Percentiles rank a stretch among this genome's conserved stretches.
Conservation (phyloP, 2,329 filamentous ascomycete species). For the Fusarium udum region DNA sequence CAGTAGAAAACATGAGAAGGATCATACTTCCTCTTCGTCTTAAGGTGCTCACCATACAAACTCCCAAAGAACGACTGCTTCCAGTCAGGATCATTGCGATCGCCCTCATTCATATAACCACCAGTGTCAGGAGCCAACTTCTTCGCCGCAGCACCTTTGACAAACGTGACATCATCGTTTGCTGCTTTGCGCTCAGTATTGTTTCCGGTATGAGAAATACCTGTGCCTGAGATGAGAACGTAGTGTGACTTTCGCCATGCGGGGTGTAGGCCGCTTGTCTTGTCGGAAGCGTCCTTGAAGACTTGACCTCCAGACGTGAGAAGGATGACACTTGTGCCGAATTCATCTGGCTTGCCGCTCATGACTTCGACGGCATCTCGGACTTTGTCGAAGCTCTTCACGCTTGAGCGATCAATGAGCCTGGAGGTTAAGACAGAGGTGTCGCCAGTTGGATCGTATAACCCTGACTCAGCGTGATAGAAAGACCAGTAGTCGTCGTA, state of each 20-base stretch:
- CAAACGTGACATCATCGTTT: constrained; percentile 5
- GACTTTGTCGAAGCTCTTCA: neutral
- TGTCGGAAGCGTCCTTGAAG: constrained; percentile 18
- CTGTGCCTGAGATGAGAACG: neutral
- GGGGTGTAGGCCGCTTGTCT: neutral
- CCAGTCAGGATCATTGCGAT: constrained; percentile 26
- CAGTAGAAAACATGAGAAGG: constrained; percentile 26
- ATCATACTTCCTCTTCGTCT: constrained; percentile 25
- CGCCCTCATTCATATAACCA: constrained; percentile 25
- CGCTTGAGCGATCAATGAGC: constrained; percentile 7
- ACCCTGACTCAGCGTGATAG: constrained; percentile 11
- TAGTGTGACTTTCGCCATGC: constrained; percentile 27
- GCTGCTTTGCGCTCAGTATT: constrained; percentile 5
- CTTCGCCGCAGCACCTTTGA: constrained; percentile 23
- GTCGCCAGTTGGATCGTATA: constrained; percentile 8
- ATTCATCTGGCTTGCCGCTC: constrained; percentile 16
- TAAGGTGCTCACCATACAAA: constrained; percentile 3
- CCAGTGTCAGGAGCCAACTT: constrained; percentile 25
- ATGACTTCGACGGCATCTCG: constrained; percentile 16
- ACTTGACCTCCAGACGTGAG: constrained; percentile 24
- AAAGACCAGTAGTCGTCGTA: constrained; percentile 31
- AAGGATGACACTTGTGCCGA: constrained; percentile 19
- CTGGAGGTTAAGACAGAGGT: constrained; percentile 17
- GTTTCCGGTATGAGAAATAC: neutral
- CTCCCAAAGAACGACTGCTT: constrained; percentile 10